These are phyloP conservation scores for Eustoma russellianum DNA, from an alignment of 257 asterid species.

Conservation along the genomic window DNA sequence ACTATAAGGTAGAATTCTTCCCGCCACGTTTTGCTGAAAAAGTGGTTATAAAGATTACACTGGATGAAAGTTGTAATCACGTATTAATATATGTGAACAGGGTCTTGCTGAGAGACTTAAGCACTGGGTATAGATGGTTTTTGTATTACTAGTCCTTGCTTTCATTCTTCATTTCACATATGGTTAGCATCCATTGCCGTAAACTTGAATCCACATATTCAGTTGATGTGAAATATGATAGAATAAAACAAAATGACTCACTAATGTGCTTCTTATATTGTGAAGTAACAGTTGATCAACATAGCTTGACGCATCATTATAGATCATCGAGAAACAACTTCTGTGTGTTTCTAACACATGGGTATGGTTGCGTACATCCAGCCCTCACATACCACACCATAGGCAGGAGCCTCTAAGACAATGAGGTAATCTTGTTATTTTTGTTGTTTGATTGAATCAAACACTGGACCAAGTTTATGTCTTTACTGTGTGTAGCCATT, in stretches of 20 bases:
- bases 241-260: too few relatives aligned
- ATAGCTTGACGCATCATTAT: too few relatives aligned
- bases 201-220: background rate
- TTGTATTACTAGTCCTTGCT: slow-evolving; percentile 42
- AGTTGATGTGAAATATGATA: too few relatives aligned
- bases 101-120: slow-evolving; percentile 73
- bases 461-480: background rate
- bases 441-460: background rate
- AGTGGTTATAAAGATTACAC: background rate
- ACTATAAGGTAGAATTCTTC: slow-evolving; percentile 41
- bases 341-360: too few relatives aligned
- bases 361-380: too few relatives aligned
- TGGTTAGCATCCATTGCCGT: slow-evolving; percentile 31
- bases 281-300: too few relatives aligned
- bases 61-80: background rate
- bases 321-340: too few relatives aligned
- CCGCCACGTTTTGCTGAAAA: too few relatives aligned
- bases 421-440: too few relatives aligned
- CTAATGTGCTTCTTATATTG: too few relatives aligned
- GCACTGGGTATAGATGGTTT: slow-evolving; percentile 75
- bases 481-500: slow-evolving; percentile 40
- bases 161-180: slow-evolving; percentile 69
- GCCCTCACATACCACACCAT: too few relatives aligned
- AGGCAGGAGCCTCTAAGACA: too few relatives aligned
- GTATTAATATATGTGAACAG: slow-evolving; percentile 19